Evolutionary conservation across 176 grass and related monocot species (phyloP), one percentile per base, ranked within the genome.

Genomic region (Saccharum spontaneum): DNA sequence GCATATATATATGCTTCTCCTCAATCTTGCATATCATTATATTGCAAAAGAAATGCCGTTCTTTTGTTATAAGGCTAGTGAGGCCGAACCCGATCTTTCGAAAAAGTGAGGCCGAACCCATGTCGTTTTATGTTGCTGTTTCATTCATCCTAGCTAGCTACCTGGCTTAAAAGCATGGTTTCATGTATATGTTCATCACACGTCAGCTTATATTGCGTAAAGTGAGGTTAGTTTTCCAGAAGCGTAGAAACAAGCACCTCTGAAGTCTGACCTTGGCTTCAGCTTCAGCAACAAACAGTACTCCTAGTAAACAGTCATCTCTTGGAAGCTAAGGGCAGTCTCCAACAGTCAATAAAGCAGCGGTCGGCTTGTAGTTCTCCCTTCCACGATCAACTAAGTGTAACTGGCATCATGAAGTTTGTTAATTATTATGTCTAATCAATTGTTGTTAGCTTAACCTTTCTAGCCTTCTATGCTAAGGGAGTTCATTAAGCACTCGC

Each of bases 271-370:
- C 59, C 9, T 24, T 61, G n/a, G 22, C n/a, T 61, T 60, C 59
- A 24, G n/a, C 68, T 67, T 86, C 33, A 38, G 11, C 23, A 36
- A 23, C 37, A 67, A 57, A 45, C 40, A 45, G 40, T 57, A 54
- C 48, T 12, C 4, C 16, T 54, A 3, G 20, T 23, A 14, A 26
- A 74, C 43, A 85, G 49, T 63, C 75, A 87, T 87, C 16, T 33
- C 80, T 87, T 90, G 68, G 38, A 87, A 87, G 84, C 74, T 36
- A 90, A 79, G 88, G 28, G 22, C 67, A 70, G 82, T 79, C 80
- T 67, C 30, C 18, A 31, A 48, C 40, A 60, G 79, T 83, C 84
- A 87, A 75, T 70, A 90, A 87, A 90, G 84, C 11, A 75, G 60
- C 38, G 4, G 1, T 39, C 79, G 65, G 48, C 48, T 83, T 79